Percentiles rank a stretch among this genome's conserved stretches.
Evolutionary conservation across 2,329 filamentous ascomycete genomes (phyloP).

Genomic region (Alternaria tenuissima): DNA sequence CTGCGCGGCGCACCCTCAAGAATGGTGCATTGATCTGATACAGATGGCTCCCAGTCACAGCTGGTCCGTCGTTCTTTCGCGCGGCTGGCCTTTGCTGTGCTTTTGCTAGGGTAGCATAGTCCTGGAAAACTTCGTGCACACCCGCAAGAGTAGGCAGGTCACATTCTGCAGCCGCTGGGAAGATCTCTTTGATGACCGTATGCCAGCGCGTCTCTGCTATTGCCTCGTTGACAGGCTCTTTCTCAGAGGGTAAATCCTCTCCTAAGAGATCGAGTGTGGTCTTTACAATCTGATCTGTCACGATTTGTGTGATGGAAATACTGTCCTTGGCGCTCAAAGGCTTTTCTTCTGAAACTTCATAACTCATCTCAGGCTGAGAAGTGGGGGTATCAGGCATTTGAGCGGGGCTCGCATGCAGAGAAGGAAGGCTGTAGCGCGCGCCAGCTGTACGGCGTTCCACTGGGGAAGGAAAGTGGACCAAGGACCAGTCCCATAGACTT

Average conservation of each 20-base stretch:
- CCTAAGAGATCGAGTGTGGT: constrained; percentile 54
- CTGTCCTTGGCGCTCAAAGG: constrained; percentile 63
- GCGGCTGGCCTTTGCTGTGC: constrained; percentile 44
- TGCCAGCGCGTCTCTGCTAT: constrained; percentile 39
- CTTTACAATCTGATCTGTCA: constrained; percentile 73
- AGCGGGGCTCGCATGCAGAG: constrained; percentile 32
- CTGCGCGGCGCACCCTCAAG: constrained; percentile 74
- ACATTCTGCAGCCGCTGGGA: constrained; percentile 46
- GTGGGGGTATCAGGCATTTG: constrained; percentile 46
- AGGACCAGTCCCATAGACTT: constrained; percentile 48
- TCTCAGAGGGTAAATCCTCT: constrained; percentile 18
- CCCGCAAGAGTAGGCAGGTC: constrained; percentile 38
- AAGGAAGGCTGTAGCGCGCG: constrained; percentile 39
- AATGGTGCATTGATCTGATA: constrained; percentile 70
- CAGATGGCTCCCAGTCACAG: constrained; percentile 41
- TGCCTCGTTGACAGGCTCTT: not conserved
- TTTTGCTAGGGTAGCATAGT: constrained; percentile 43
- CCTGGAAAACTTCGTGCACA: constrained; percentile 58
- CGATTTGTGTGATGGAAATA: constrained; percentile 72
- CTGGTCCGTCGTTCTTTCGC: constrained; percentile 42
- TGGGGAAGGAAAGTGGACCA: constrained; percentile 42
- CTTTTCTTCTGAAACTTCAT: constrained; percentile 40
- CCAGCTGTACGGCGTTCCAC: constrained; percentile 25
- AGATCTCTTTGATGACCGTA: constrained; percentile 36
- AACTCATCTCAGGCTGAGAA: constrained; percentile 40